Conservation (phyloP, 352 stramenopile genomes). For the Phytophthora citrophthora region DNA sequence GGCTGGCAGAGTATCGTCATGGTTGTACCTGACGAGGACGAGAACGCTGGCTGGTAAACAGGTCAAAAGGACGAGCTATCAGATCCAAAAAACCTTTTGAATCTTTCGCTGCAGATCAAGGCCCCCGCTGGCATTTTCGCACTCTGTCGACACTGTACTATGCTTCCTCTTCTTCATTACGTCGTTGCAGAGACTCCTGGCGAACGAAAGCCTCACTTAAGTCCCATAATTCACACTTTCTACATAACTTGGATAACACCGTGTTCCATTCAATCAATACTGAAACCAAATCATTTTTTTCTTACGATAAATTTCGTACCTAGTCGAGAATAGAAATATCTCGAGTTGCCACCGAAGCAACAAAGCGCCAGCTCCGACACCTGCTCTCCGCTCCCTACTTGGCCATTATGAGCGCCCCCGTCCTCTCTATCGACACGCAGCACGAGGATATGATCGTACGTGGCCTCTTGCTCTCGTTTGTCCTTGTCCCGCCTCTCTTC, state of each 20-base stretch:
- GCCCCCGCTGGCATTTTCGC: neutral
- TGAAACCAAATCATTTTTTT: conserved; percentile 6
- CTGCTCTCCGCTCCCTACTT: conserved; percentile 3
- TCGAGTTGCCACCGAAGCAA: conserved; percentile 39
- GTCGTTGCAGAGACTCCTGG: conserved; percentile 12
- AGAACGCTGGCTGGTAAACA: conserved; percentile 70
- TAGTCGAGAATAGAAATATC: neutral
- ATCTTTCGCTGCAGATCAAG: neutral
- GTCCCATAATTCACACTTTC: conserved; percentile 5
- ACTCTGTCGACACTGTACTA: conserved; percentile 23
- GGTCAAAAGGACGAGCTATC: no score
- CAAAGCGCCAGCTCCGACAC: neutral
- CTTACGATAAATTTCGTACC: conserved; percentile 1
- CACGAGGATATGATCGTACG: conserved; percentile 98
- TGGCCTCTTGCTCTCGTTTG: neutral
- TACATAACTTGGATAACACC: neutral
- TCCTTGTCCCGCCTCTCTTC: neutral
- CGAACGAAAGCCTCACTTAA: conserved; percentile 4
- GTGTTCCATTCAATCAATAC: neutral
- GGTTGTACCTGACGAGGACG: conserved; percentile 69
- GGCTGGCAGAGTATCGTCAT: conserved; percentile 83
- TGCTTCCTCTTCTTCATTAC: conserved; percentile 10
- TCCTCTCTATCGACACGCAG: conserved; percentile 96
- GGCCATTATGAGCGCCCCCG: conserved; percentile 76
- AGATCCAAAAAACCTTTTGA: no score